These are phyloP conservation scores for Neovahlkampfia damariscottae DNA, from an alignment of 78 protist species.

Conservation along the genomic window DNA sequence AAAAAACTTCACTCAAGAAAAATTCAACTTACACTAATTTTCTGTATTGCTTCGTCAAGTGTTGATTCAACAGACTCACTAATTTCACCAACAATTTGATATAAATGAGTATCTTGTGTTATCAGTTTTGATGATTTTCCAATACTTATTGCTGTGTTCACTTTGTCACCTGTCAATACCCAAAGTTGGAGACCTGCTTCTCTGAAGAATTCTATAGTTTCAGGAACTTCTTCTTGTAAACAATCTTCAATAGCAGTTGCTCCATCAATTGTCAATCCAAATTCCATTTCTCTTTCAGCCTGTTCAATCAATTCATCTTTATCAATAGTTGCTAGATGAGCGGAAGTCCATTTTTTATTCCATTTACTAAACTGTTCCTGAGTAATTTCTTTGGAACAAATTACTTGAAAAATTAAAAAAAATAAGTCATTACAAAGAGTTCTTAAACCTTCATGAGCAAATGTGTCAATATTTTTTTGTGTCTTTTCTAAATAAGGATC, in stretches of 20 bases:
- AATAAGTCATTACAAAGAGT: too few species aligned
- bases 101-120: neutral
- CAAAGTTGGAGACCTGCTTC: conserved; percentile 77
- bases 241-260: conserved; percentile 91
- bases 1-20: neutral
- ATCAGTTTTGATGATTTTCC: conserved; percentile 6
- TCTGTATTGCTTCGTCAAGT: neutral
- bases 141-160: conserved; percentile 85
- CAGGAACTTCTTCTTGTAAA: conserved; percentile 77
- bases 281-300: conserved; percentile 4
- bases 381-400: conserved; percentile 28
- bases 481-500: neutral
- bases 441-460: conserved; percentile 55
- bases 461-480: neutral
- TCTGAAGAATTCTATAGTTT: conserved; percentile 30
- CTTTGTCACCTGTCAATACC: conserved; percentile 97
- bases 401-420: too few species aligned
- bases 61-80: neutral
- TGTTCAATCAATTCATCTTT: neutral
- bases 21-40: neutral
- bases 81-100: neutral
- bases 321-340: neutral
- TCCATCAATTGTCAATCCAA: conserved; percentile 61
- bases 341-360: conserved; percentile 17
- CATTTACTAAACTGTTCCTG: conserved; percentile 36